phyloP scores from a whole-genome alignment of 2,329 filamentous ascomycete genomes.

The Biscogniauxia mediterranea region DNA sequence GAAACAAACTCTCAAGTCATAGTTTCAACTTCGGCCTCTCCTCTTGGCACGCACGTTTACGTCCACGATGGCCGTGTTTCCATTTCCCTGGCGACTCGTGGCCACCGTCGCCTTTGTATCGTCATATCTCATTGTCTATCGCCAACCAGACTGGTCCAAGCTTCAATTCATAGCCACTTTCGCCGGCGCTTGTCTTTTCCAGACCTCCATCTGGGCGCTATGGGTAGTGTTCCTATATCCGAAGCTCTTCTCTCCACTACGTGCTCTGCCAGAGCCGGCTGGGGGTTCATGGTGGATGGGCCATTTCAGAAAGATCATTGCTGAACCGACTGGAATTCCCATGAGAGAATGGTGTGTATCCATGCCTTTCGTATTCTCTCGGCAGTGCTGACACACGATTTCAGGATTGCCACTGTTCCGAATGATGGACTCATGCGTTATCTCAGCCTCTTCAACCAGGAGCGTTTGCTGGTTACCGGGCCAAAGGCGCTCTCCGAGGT shows the following conservation, averaged over 20 bases:
- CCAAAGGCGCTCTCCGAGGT: slow-evolving; percentile 69
- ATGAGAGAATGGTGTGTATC: slow-evolving; percentile 46
- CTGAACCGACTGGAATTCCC: slow-evolving; percentile 42
- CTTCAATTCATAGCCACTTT: slow-evolving; percentile 36
- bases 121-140: slow-evolving; percentile 33
- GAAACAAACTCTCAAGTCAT: neutral
- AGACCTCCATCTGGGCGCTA: slow-evolving; percentile 36
- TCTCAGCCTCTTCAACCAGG: slow-evolving; percentile 40
- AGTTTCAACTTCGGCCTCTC: slow-evolving; percentile 1
- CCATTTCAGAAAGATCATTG: slow-evolving; percentile 42
- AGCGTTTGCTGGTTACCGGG: slow-evolving; percentile 45
- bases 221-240: slow-evolving; percentile 49
- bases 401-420: slow-evolving; percentile 58
- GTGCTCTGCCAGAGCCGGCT: slow-evolving; percentile 45
- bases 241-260: slow-evolving; percentile 48
- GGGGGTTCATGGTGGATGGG: slow-evolving; percentile 47
- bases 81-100: slow-evolving; percentile 31
- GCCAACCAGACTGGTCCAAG: slow-evolving; percentile 32
- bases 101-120: slow-evolving; percentile 29
- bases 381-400: slow-evolving; percentile 14
- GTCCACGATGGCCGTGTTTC: slow-evolving; percentile 20
- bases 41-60: neutral
- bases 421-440: slow-evolving; percentile 71
- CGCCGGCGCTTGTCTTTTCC: slow-evolving; percentile 34
- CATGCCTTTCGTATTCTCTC: neutral